These are phyloP conservation scores for Diaporthe velutina DNA, from an alignment of 2,329 filamentous ascomycete species.

Conservation along the genomic window DNA sequence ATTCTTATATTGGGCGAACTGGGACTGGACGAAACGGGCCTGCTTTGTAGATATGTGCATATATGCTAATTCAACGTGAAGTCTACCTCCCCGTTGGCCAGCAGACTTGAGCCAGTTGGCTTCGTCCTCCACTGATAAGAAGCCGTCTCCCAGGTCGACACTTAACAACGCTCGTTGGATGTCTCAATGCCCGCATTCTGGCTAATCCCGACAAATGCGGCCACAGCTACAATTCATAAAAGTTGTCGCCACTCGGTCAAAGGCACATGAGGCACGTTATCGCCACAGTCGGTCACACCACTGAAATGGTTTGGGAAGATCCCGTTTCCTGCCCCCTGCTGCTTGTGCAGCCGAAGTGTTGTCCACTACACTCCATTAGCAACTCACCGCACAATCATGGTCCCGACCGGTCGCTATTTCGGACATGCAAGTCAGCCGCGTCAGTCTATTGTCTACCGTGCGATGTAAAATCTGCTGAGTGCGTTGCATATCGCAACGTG, in stretches of 20 bases:
- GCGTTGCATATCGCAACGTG: background rate
- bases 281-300: background rate
- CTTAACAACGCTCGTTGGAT: background rate
- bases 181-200: conserved; percentile 11
- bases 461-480: background rate
- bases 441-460: background rate
- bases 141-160: background rate
- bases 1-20: conserved; percentile 8
- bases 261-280: background rate
- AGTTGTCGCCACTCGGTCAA: conserved; percentile 15
- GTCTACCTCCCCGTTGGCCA: background rate
- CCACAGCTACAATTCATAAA: background rate
- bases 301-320: background rate
- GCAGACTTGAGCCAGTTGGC: conserved; percentile 10
- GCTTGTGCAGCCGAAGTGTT: background rate
- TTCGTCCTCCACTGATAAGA: background rate
- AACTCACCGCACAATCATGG: background rate
- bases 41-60: conserved; percentile 28
- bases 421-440: background rate
- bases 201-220: conserved; percentile 3
- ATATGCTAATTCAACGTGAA: conserved; percentile 2
- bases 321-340: background rate
- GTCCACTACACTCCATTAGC: background rate
- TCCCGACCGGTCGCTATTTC: background rate
- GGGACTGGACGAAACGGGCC: background rate